These are phyloP conservation scores for Lachancea sp. DNA, from an alignment of 805 yeast species.

Conservation along the genomic window DNA sequence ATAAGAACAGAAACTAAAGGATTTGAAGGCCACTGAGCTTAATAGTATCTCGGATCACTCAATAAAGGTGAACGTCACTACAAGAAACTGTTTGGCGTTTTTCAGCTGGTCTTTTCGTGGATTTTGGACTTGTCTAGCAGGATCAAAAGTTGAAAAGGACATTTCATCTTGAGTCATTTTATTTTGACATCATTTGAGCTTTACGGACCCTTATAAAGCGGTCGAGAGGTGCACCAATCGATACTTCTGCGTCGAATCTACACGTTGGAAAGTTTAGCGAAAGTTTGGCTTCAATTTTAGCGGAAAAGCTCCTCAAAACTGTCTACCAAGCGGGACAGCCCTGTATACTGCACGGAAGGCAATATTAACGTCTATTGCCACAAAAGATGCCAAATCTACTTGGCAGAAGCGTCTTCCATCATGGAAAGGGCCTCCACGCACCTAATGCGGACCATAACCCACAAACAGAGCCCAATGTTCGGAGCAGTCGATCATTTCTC, in stretches of 20 bases:
- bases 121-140: neutral
- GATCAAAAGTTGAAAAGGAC: neutral
- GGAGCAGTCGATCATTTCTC: slow-evolving; percentile 25
- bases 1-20: neutral
- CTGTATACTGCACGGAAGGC: neutral
- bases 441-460: neutral
- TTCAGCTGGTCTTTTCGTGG: neutral
- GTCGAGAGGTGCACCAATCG: neutral
- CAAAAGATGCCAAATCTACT: slow-evolving; percentile 24
- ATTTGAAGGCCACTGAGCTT: neutral
- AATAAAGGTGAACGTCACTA: neutral
- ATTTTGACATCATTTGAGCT: neutral
- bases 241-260: neutral
- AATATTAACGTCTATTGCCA: neutral
- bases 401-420: slow-evolving; percentile 28
- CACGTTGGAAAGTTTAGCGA: neutral
- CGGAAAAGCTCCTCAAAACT: too few species aligned
- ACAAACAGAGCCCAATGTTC: slow-evolving; percentile 1
- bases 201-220: neutral
- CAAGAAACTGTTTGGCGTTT: neutral
- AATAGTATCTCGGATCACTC: neutral
- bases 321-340: too few species aligned
- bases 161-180: neutral
- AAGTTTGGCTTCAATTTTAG: neutral
- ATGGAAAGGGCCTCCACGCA: slow-evolving; percentile 5